A percentile compares a stretch with the other conserved stretches of the same genome.
These are phyloP conservation scores for Globisporangium irregulare DNA, from an alignment of 352 stramenopile species.

Conservation along the genomic window DNA sequence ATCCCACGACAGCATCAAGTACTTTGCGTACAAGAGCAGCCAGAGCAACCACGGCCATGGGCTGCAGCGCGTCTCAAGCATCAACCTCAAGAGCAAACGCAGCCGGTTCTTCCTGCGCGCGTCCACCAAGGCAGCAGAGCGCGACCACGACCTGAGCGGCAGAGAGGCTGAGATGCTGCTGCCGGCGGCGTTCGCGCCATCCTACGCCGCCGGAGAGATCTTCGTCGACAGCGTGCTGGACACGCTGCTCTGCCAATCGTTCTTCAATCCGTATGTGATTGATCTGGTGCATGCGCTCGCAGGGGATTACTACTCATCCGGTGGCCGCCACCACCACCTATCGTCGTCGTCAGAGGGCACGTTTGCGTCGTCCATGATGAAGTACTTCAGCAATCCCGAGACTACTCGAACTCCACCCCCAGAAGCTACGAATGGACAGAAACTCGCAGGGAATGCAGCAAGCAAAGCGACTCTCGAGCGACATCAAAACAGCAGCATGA, in stretches of 20 bases:
- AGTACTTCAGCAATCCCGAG: constrained; percentile 18
- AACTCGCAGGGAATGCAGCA: neutral
- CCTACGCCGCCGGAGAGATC: constrained; percentile 53
- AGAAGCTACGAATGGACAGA: neutral
- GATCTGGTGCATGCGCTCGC: constrained; percentile 50
- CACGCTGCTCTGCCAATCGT: constrained; percentile 65
- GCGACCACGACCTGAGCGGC: constrained; percentile 5
- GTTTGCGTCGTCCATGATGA: constrained; percentile 32
- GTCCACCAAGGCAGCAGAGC: neutral
- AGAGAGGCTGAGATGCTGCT: constrained; percentile 25
- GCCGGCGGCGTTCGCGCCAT: constrained; percentile 35
- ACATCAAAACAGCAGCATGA: neutral
- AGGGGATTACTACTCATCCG: constrained; percentile 34
- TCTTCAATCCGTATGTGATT: constrained; percentile 72
- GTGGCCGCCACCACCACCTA: neutral
- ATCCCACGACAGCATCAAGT: constrained; percentile 50
- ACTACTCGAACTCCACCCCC: neutral
- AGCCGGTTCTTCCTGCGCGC: constrained; percentile 4
- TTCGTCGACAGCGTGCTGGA: constrained; percentile 63
- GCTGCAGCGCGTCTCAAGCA: constrained; percentile 16
- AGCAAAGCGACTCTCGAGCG: neutral
- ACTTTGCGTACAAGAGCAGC: constrained; percentile 52
- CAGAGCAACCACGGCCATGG: constrained; percentile 19
- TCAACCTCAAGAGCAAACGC: neutral
- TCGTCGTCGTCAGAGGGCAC: constrained; percentile 13